Evolutionary conservation across 768 basidiomycete genomes (phyloP).

Genomic region (Russula griseocarnosa): DNA sequence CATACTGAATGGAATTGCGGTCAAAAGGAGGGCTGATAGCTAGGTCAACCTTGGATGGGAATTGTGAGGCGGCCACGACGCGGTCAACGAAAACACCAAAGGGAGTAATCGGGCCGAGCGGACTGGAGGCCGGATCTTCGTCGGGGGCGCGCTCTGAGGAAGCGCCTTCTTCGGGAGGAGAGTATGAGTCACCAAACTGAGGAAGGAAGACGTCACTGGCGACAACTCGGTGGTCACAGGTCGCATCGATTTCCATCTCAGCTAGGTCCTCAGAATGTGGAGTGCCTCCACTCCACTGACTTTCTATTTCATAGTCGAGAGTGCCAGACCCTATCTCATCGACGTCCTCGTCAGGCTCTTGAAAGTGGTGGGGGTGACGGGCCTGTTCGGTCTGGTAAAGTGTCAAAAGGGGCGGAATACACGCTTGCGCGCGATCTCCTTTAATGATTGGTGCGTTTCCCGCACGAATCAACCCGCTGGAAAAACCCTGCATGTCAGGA

Average conservation of each 20-base stretch:
- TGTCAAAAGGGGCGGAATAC: slow-evolving; percentile 66
- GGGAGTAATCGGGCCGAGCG: slow-evolving; percentile 69
- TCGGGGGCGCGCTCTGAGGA: slow-evolving; percentile 52
- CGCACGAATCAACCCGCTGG: slow-evolving; percentile 69
- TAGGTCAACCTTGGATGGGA: slow-evolving; percentile 10
- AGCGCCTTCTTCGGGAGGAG: slow-evolving; percentile 57
- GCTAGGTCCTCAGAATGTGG: slow-evolving; percentile 31
- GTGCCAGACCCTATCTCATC: slow-evolving; percentile 45
- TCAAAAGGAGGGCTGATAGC: slow-evolving; percentile 18
- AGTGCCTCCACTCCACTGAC: slow-evolving; percentile 39
- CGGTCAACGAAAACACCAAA: slow-evolving; percentile 75
- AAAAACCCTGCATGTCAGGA: slow-evolving; percentile 54
- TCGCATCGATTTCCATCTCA: slow-evolving; percentile 35
- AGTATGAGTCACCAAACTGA: slow-evolving; percentile 46
- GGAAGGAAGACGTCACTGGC: slow-evolving; percentile 2
- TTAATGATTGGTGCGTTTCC: slow-evolving; percentile 78
- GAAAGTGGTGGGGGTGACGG: slow-evolving; percentile 20
- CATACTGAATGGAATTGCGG: slow-evolving; percentile 29
- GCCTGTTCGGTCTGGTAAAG: slow-evolving; percentile 26
- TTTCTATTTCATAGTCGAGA: slow-evolving; percentile 40
- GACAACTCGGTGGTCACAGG: slow-evolving; percentile 21
- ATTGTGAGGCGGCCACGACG: slow-evolving; percentile 47
- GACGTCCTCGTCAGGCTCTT: slow-evolving; percentile 35
- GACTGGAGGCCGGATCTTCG: slow-evolving; percentile 59
- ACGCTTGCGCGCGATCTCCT: slow-evolving; percentile 80